Conservation (phyloP, 2,329 filamentous ascomycete species). For the Cytospora piceicola region DNA sequence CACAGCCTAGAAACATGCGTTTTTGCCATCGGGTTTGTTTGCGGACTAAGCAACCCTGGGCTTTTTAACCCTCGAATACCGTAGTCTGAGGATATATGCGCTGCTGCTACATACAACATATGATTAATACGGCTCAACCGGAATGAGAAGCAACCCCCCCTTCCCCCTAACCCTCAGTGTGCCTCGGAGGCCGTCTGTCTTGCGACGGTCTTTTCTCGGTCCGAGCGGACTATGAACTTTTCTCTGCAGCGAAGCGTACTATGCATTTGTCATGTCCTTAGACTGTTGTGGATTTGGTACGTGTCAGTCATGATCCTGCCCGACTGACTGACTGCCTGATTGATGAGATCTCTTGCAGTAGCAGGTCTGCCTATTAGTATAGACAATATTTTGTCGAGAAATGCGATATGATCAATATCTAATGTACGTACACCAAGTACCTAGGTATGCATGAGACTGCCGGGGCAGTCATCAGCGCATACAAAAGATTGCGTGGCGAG, state of each 20-base stretch:
- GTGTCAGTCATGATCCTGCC: background rate
- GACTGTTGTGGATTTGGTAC: background rate
- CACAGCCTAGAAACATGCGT: background rate
- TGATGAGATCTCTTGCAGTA: background rate
- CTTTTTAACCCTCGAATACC: too few species aligned
- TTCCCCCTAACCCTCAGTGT: too few species aligned
- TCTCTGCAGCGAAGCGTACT: background rate
- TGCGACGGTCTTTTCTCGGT: background rate
- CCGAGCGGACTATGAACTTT: background rate
- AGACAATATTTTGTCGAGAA: background rate
- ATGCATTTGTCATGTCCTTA: background rate
- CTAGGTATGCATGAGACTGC: background rate
- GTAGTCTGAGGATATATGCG: too few species aligned
- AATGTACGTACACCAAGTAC: slow-evolving; percentile 4
- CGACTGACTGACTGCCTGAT: background rate
- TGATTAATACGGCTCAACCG: background rate
- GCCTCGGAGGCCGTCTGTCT: background rate
- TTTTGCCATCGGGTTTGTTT: too few species aligned
- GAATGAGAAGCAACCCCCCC: background rate
- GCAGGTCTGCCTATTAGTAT: too few species aligned
- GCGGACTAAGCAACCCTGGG: too few species aligned
- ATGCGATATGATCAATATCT: background rate
- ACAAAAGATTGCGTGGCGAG: slow-evolving; percentile 18
- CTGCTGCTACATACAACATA: background rate
- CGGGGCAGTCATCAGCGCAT: slow-evolving; percentile 20